Evolutionary conservation across 805 yeast species (phyloP).

Genomic region (Barnettozyma wickerhamii): DNA sequence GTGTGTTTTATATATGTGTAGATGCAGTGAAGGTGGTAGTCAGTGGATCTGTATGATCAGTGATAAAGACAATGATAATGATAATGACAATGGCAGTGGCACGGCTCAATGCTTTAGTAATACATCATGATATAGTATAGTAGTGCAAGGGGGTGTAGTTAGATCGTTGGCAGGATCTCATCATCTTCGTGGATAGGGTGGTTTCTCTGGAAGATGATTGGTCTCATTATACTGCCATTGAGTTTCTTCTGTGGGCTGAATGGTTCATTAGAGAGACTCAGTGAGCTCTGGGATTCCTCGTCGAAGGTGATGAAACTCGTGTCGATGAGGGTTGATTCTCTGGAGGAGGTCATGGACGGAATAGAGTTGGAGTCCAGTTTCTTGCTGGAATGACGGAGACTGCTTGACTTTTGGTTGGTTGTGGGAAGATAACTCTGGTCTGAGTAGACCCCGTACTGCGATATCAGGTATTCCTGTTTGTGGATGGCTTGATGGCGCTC

Average conservation of each 20-base stretch:
- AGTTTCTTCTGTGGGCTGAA: background rate
- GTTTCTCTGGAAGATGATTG: too few relatives aligned
- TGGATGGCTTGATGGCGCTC: conserved; percentile 10
- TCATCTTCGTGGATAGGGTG: too few relatives aligned
- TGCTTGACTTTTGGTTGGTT: background rate
- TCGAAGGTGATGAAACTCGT: background rate
- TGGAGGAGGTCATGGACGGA: background rate
- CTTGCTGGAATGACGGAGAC: background rate
- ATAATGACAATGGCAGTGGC: too few relatives aligned
- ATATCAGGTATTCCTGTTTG: background rate
- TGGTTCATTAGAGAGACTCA: background rate
- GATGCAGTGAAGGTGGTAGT: too few relatives aligned
- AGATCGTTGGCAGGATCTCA: too few relatives aligned
- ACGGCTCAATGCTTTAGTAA: too few relatives aligned
- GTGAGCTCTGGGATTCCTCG: background rate
- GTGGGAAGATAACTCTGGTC: background rate
- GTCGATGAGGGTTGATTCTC: background rate
- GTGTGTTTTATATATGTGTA: too few relatives aligned
- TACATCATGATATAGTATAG: too few relatives aligned
- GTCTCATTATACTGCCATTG: background rate
- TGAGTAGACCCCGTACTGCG: background rate
- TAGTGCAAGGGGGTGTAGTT: too few relatives aligned
- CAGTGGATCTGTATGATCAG: too few relatives aligned
- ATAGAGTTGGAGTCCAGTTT: background rate
- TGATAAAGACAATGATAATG: too few relatives aligned